Conservation (phyloP, 306 rosid species). For the Pterocarpus santalinus region DNA sequence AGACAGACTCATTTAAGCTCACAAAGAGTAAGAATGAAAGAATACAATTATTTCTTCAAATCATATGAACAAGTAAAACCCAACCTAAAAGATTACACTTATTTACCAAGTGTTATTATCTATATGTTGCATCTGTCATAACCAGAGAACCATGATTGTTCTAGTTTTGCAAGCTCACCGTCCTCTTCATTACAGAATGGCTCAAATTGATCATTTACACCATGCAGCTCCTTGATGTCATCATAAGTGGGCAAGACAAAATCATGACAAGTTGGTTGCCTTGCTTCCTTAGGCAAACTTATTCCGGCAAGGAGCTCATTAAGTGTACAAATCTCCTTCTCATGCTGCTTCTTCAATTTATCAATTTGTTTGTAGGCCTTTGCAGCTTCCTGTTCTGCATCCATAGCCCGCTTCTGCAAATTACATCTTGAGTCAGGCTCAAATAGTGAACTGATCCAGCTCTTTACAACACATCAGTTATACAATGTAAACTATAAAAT, state of each 20-base stretch:
- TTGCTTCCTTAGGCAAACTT: conserved; percentile 58
- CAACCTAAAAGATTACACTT: neutral
- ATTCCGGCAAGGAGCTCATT: conserved; percentile 61
- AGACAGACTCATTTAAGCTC: neutral
- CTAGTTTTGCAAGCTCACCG: conserved; percentile 67
- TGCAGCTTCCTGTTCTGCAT: conserved; percentile 75
- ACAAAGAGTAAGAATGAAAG: conserved; percentile 6
- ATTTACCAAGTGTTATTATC: conserved; percentile 30
- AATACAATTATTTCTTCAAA: conserved; percentile 5
- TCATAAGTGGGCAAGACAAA: conserved; percentile 50
- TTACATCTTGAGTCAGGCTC: conserved; percentile 28
- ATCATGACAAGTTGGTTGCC: conserved; percentile 51
- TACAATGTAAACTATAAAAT: neutral
- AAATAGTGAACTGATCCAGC: conserved; percentile 12
- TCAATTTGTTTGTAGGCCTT: conserved; percentile 69
- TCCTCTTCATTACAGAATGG: conserved; percentile 67
- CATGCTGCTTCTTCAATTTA: conserved; percentile 72
- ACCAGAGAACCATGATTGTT: conserved; percentile 81
- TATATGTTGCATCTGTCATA: conserved; percentile 90
- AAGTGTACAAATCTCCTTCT: conserved; percentile 64
- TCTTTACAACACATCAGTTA: neutral
- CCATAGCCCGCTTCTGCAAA: conserved; percentile 79
- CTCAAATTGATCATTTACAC: conserved; percentile 59
- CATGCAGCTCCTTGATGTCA: conserved; percentile 44
- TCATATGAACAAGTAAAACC: conserved; percentile 24